Evolutionary conservation across 495 filamentous ascomycete species (phyloP), one percentile per base, ranked within the genome.

Genomic region (Astrothelium subdiscretum): DNA sequence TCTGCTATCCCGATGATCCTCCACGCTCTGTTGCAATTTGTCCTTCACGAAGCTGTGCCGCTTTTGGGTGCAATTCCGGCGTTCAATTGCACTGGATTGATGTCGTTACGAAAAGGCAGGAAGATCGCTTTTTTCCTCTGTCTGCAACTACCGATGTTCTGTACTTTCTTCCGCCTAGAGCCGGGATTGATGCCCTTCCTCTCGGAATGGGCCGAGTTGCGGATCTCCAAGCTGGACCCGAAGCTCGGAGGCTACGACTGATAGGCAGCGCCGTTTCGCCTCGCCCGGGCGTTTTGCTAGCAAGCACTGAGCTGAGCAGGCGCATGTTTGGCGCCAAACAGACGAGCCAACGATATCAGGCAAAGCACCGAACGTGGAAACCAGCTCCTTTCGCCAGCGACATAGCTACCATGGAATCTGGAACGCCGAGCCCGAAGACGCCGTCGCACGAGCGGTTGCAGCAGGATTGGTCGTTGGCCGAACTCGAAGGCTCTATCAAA

Each of bases 81-180:
- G 84, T 90, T 44, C 86, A 91, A 65, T 71, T 91, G 10, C 85
- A 88, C 65, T 90, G 87, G 85, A 74, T 87, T 29, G 40, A 44
- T 18, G 85, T 89, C 68, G 81, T 82, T 43, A 66, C 79, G 31
- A 86, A 79, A 2, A 79, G 81, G 0, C 80, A 82, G 62, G 78
- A 83, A 52, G 84, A 75, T 70, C 79, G 78, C 65, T 87, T 80
- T 76, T 87, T 91, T 60, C 83, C 85, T 1, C 82, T 89, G 60
- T 81, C 83, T 3, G 79, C 84, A 40, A 82, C 87, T 1, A 83
- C 81, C 0, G 87, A 90, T 62, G 80, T 80, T 62, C 67, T 90
- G 6, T 84, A 85, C 66, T 90, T 90, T 68, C 74, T 90, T 24
- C 81, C 85, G 4, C 82, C 79, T 32, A 78, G 78, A 27, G 67